phyloP scores from a whole-genome alignment of 371 early-diverging fungal genomes.

The Hamiltosporidium magnivora region DNA sequence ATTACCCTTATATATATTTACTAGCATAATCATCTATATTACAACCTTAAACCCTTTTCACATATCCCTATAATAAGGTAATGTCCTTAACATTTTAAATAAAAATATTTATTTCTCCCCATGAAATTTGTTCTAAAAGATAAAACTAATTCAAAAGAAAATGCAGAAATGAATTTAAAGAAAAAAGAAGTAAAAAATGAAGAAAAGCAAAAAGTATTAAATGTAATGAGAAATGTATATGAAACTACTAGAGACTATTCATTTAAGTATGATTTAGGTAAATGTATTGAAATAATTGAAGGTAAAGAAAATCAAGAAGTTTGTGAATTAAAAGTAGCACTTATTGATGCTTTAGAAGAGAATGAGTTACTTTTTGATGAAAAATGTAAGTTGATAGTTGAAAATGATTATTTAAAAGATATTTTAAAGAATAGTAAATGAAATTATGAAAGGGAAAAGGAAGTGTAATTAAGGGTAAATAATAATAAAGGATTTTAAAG shows the following conservation, averaged over 20 bases:
- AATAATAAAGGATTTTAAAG: no score
- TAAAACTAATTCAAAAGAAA: not conserved
- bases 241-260: constrained; percentile 45
- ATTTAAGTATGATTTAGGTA: constrained; percentile 50
- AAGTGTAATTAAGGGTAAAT: no score
- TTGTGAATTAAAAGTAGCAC: constrained; percentile 43
- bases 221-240: constrained; percentile 20
- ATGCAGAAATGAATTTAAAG: not conserved
- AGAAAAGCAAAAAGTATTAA: constrained; percentile 41
- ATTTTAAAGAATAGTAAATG: no score
- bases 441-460: no score
- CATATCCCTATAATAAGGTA: no score
- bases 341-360: constrained; percentile 41
- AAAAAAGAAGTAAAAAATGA: constrained; percentile 6
- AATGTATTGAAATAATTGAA: constrained; percentile 54
- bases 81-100: no score
- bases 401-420: constrained; percentile 31
- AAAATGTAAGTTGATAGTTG: constrained; percentile 29
- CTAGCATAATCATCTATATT: no score
- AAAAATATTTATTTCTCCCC: no score
- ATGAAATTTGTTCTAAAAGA: not conserved
- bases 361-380: constrained; percentile 44
- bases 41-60: no score
- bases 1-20: no score
- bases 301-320: constrained; percentile 55